Evolutionary conservation across 306 rosid genomes (phyloP).

Genomic region (Rosa lucieae): DNA sequence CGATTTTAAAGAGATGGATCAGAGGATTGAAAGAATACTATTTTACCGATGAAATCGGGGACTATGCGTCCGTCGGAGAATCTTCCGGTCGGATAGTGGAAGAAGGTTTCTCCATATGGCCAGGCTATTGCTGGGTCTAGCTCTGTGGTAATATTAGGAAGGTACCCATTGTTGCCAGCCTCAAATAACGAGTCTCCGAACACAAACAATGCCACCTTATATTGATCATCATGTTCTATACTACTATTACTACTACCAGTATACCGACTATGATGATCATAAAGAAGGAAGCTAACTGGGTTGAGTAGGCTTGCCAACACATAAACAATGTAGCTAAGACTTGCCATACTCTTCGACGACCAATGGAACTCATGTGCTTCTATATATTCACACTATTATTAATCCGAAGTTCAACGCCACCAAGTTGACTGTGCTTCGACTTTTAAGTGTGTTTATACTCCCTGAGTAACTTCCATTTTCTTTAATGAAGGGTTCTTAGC

Average conservation of each 20-base stretch:
- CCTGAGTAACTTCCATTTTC: too few relatives aligned
- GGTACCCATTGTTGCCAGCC: slow-evolving; percentile 41
- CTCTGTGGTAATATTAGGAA: slow-evolving; percentile 20
- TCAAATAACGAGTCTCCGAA: slow-evolving; percentile 41
- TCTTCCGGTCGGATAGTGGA: background rate
- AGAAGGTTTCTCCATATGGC: background rate
- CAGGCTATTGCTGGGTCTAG: background rate
- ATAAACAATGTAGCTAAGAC: background rate
- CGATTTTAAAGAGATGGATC: too few relatives aligned
- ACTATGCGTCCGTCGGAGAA: background rate
- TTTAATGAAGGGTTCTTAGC: too few relatives aligned
- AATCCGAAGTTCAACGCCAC: too few relatives aligned
- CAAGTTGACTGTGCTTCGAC: too few relatives aligned
- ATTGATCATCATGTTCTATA: background rate
- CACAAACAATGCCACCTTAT: slow-evolving; percentile 27
- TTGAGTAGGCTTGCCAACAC: background rate
- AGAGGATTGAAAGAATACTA: too few relatives aligned
- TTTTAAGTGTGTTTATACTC: too few relatives aligned
- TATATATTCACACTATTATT: too few relatives aligned
- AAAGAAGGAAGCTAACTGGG: background rate
- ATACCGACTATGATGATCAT: background rate
- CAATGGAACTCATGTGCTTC: background rate
- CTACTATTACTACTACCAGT: background rate
- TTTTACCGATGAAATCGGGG: background rate
- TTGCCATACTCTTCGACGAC: background rate